A percentile compares a stretch with the other conserved stretches of the same genome.
Evolutionary conservation across 805 yeast genomes (phyloP).

Genomic region (Lipomyces chichibuensis): DNA sequence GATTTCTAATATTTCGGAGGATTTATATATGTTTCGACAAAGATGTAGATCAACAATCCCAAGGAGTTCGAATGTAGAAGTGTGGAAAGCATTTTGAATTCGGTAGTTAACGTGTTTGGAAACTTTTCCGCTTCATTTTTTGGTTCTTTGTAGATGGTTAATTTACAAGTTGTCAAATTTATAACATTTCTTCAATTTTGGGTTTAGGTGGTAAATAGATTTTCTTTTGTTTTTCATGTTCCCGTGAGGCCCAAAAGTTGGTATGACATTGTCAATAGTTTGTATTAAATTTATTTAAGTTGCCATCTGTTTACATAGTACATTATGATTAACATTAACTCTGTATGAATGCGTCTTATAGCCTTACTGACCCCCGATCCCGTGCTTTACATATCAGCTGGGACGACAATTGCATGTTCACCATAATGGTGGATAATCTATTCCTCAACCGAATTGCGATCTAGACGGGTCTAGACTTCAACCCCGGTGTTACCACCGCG

Average conservation of each 20-base stretch:
- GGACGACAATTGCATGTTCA: no score
- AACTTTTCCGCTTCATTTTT: background rate
- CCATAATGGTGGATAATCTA: no score
- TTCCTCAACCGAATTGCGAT: no score
- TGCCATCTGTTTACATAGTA: no score
- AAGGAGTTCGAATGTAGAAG: background rate
- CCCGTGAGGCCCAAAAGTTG: background rate
- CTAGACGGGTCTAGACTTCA: no score
- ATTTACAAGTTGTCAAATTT: background rate
- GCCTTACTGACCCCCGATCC: no score
- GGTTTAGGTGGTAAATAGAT: background rate
- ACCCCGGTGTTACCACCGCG: no score
- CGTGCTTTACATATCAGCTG: no score
- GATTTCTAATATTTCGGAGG: constrained; percentile 5
- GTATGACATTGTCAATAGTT: no score
- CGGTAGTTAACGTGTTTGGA: background rate
- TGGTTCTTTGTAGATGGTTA: background rate
- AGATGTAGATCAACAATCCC: background rate
- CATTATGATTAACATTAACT: no score
- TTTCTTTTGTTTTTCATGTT: background rate
- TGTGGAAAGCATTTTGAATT: background rate
- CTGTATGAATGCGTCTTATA: no score
- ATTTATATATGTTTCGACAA: background rate
- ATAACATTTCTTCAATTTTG: background rate
- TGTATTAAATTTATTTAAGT: no score